Percentiles rank a stretch among this genome's conserved stretches.
Evolutionary conservation across 768 basidiomycete genomes (phyloP).

Genomic region (Hemileccinum rubropunctum): DNA sequence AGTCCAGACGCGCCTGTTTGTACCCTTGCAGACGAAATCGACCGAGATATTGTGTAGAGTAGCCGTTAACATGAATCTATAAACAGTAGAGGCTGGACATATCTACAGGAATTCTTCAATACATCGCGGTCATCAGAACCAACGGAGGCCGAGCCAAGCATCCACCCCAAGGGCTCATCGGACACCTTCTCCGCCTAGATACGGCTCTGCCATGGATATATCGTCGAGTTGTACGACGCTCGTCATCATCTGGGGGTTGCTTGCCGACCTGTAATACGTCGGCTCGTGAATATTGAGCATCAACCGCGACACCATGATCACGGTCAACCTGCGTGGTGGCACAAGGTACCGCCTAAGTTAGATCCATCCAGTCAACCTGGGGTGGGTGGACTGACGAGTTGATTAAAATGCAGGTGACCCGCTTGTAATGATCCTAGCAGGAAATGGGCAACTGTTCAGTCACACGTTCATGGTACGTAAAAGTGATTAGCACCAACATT

Average conservation of each 20-base stretch:
- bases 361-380: neutral
- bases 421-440: neutral
- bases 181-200: neutral
- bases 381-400: neutral
- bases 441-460: too few relatives aligned
- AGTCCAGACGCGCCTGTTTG: too few relatives aligned
- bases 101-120: too few relatives aligned
- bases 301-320: slow-evolving; percentile 16
- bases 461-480: too few relatives aligned
- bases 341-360: neutral
- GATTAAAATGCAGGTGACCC: neutral
- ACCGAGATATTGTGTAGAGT: too few relatives aligned
- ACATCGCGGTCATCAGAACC: too few relatives aligned
- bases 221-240: slow-evolving; percentile 3
- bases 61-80: too few relatives aligned
- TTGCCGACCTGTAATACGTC: too few relatives aligned
- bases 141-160: too few relatives aligned
- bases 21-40: too few relatives aligned
- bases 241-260: neutral
- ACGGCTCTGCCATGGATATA: neutral
- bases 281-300: slow-evolving; percentile 17
- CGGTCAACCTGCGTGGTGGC: slow-evolving; percentile 6
- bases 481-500: slow-evolving; percentile 1
- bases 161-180: neutral
- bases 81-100: too few relatives aligned